Evolutionary conservation across 306 rosid species (phyloP).

Genomic region (Pyrus bretschneideri): DNA sequence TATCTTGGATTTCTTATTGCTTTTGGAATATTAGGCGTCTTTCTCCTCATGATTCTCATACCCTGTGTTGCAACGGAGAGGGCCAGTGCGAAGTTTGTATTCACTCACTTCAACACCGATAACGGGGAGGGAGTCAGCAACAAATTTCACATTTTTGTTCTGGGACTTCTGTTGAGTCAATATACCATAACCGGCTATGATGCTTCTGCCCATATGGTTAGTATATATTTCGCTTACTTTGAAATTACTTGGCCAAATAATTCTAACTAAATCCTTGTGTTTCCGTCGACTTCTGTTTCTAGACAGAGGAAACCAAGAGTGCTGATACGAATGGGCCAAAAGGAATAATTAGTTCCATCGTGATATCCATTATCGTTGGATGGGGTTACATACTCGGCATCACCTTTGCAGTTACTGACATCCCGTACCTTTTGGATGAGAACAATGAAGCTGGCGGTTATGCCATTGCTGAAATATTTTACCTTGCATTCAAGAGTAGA

Average conservation of each 20-base stretch:
- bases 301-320: slow-evolving; percentile 93
- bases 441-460: slow-evolving; percentile 87
- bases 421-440: slow-evolving; percentile 61
- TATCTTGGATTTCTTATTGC: slow-evolving; percentile 17
- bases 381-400: slow-evolving; percentile 86
- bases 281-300: slow-evolving; percentile 18
- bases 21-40: slow-evolving; percentile 53
- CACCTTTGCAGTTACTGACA: slow-evolving; percentile 75
- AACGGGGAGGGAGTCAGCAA: slow-evolving; percentile 65
- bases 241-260: slow-evolving; percentile 13
- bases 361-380: slow-evolving; percentile 82
- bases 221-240: slow-evolving; percentile 10
- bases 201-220: slow-evolving; percentile 97
- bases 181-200: slow-evolving; percentile 85
- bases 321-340: slow-evolving; percentile 92
- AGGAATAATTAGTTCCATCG: slow-evolving; percentile 93
- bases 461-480: slow-evolving; percentile 93
- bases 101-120: slow-evolving; percentile 86
- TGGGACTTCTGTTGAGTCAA: slow-evolving; percentile 93
- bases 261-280: slow-evolving; percentile 8
- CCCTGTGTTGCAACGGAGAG: slow-evolving; percentile 75
- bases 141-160: slow-evolving; percentile 67
- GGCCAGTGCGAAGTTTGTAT: slow-evolving; percentile 78
- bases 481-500: slow-evolving; percentile 76
- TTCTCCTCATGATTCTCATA: slow-evolving; percentile 73